Percentiles rank a stretch among this genome's conserved stretches.
Evolutionary conservation across 2,329 filamentous ascomycete species (phyloP).

Genomic region (Ophiocordyceps camponoti-saundersi): DNA sequence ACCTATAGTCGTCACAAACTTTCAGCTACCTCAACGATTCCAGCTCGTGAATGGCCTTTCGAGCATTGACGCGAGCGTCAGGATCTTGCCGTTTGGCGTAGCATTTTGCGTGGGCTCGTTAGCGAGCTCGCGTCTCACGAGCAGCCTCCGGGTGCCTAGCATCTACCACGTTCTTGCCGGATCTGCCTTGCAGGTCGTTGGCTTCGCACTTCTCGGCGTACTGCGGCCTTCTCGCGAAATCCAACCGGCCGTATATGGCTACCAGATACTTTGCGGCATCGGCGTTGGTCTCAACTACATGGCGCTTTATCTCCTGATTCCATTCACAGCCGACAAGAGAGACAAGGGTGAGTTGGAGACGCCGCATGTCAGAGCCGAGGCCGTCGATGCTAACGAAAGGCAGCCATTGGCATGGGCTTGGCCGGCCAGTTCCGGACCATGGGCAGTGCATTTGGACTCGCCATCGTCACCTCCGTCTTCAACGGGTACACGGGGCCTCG

Average conservation of each 20-base stretch:
- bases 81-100: neutral
- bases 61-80: neutral
- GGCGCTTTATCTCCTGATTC: neutral
- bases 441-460: neutral
- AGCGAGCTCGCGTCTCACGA: neutral
- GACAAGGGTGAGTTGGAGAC: neutral
- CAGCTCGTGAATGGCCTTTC: conserved; percentile 6
- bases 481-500: neutral
- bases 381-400: neutral
- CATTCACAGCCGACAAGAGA: neutral
- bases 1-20: conserved; percentile 1
- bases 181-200: neutral
- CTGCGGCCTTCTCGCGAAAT: neutral
- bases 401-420: neutral
- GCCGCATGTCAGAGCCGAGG: neutral
- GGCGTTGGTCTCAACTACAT: neutral
- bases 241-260: neutral
- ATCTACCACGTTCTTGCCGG: neutral
- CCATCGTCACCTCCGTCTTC: neutral
- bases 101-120: neutral
- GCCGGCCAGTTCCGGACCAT: neutral
- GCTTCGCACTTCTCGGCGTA: neutral
- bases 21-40: conserved; percentile 7
- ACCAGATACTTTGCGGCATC: neutral
- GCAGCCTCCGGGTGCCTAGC: neutral